These are phyloP conservation scores for Pseudonitzschia pungens DNA, from an alignment of 108 stramenopile species.

Conservation along the genomic window DNA sequence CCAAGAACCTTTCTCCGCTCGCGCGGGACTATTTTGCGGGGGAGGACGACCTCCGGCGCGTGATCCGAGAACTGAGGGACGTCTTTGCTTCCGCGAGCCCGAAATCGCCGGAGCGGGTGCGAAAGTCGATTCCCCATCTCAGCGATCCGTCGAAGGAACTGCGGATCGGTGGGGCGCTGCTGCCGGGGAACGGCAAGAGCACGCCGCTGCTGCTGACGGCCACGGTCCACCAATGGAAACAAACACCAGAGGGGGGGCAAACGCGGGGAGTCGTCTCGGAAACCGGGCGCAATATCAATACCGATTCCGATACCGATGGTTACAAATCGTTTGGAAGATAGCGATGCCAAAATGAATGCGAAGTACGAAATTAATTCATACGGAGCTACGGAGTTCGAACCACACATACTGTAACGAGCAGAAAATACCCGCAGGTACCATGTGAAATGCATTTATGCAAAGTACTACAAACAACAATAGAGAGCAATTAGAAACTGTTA, in stretches of 20 bases:
- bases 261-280: too few species aligned
- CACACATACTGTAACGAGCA: too few species aligned
- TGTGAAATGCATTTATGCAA: too few species aligned
- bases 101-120: neutral
- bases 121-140: neutral
- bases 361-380: too few species aligned
- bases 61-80: neutral
- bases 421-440: too few species aligned
- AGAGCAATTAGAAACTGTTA: too few species aligned
- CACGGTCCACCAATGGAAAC: neutral
- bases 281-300: too few species aligned
- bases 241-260: neutral
- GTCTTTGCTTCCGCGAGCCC: neutral
- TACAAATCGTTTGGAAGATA: too few species aligned
- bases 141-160: neutral
- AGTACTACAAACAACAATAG: too few species aligned
- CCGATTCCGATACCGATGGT: too few species aligned
- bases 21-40: neutral
- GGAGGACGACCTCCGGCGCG: neutral
- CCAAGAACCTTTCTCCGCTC: constrained; percentile 23
- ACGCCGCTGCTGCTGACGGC: neutral
- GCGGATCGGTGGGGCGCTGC: neutral
- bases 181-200: neutral
- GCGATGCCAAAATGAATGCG: too few species aligned
- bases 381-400: too few species aligned